Base-by-base conservation (phyloP, 1,139 yeast species). In the Magnusiomyces magnusii region DNA sequence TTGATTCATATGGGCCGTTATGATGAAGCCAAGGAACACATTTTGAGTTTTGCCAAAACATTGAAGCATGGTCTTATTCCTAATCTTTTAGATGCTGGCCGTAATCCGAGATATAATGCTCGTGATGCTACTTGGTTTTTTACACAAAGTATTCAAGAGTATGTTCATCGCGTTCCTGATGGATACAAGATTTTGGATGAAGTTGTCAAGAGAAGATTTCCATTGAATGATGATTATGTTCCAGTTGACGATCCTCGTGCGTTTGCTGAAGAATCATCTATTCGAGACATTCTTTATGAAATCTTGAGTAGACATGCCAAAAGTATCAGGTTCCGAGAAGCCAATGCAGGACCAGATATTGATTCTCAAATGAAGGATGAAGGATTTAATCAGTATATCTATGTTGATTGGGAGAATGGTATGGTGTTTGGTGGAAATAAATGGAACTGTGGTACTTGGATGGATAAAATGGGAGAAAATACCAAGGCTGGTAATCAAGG, bases 381-480 rank as follows among this genome's bases (percentile, higher is more conserved):
- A 68, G 99, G 99, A 0, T 93, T 93, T 76, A 86, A 93, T 70
- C 95, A 92, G 51, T 80, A 83, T 63, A 82, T 90, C 1, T 70
- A 75, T 60, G 91, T 92, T 60, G 97, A 93, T 71, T 93, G 98
- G 98, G 69, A 76, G 0, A 91, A 87, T 28, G 99, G 99, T 0
- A 75, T 93, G 53, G 77, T 92, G 3, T 87, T 84, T 72, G 99
- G 99, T 54, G 99, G 99, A 1, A 88, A 89, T 58, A 96, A 87
- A 71, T 82, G 75, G 71, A 93, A 93, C 69, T 93, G 99, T 76
- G 99, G 99, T 25, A 93, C 99, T 0, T 93, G 99, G 99, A 93
- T 92, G 97, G 99, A 93, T 74, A 93, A 93, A 75, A 93, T 93
- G 98, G 99, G 99, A 24, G 99, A 93, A 75, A 88, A 96, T 69